Base-by-base conservation (phyloP, 225 moss, liverwort and hornwort species). In the Rhytidiadelphus loreus region DNA sequence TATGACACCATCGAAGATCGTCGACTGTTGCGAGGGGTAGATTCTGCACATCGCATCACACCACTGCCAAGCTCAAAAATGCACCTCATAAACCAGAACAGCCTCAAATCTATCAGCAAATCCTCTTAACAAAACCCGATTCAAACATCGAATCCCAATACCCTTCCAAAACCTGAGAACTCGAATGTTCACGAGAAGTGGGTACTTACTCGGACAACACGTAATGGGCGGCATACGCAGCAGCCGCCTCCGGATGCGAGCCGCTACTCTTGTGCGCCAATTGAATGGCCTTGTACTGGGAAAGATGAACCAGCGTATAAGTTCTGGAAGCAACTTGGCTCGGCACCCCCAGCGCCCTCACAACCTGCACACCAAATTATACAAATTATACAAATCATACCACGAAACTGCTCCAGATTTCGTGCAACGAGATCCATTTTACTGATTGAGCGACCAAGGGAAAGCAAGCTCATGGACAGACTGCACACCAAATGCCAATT, bases 261-360 rank as follows among this genome's bases (percentile, higher is more conserved):
- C 65, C 86, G 61, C 81, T 79, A 59, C 44, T 89, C 81, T 89
- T 85, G 83, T 90, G 85, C 52, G 95, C 95, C 56, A 87, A 65
- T 53, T 97, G 97, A 71, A 97, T 88, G 65, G 97, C 97, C 87
- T 94, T 93, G 90, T 96, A 97, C 81, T 97, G 97, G 18, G 97
- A 83, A 62, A 97, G 70, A 65, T 94, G 93, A 75, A 97, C 81
- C 83, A 95, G 84, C 37, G 93, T 90, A 80, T 86, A 97, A 11
- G 89, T 90, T 58, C 96, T 84, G 71, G 95, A 95, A 50, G 96
- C 93, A 79, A 95, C 69, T 85, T 97, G 97, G 88, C 95, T 97
- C 19, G 96, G 96, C 41, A 97, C 48, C 58, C 94, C 96, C 3
- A 94, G 84, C 29, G 94, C 72, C 78, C 96, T 93, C 87, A 95